Evolutionary conservation across 148 eudicot genomes (phyloP), one percentile per base, ranked within the genome.

Genomic region (Rhododendron molle): DNA sequence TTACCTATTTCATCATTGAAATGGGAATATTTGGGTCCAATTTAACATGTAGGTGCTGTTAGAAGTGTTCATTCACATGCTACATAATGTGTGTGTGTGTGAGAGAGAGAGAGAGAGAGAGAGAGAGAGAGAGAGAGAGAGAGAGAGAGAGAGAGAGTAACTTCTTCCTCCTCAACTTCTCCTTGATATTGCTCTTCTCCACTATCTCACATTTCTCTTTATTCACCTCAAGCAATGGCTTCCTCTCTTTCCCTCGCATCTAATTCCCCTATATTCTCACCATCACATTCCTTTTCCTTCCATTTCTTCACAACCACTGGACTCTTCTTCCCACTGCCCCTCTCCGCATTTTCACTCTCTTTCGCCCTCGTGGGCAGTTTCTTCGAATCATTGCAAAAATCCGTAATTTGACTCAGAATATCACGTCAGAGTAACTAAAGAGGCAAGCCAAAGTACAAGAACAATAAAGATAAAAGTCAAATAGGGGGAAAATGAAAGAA

Each of bases 321-420:
- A 83, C 71, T 85, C 86, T 71, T 86, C 76, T 86, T 85, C 3
- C 21, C 65, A 56, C 50, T 67, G 78, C 56, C 38, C 52, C 49
- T 80, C 26, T 87, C 90, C 58, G 26, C 84, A 80, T 81, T 71
- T 28, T 92, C 94, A 28, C 83, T 84, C 38, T 90, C 93, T 81
- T 90, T 91, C 6, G 85, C 82, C 88, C 90, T 91, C 9, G 46
- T 88, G 0, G 96, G 91, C 90, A 95, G 67, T 80, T 89, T 92
- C 93, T 94, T 94, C 86, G 94, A 83, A 82, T 96, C 99, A 20
- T 76, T 91, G 86, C 98, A 94, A 73, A 96, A 93, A 21, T 94
- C 98, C 0, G 91, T 86, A 21, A 96, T 92, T 80, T 93, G 94
- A 72, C 86, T 91, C 32, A 96, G 86, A 43, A 95, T 76, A 83